These are phyloP conservation scores for Cystobasidium sp. DNA, from an alignment of 1,284 basidiomycete species.

Conservation along the genomic window DNA sequence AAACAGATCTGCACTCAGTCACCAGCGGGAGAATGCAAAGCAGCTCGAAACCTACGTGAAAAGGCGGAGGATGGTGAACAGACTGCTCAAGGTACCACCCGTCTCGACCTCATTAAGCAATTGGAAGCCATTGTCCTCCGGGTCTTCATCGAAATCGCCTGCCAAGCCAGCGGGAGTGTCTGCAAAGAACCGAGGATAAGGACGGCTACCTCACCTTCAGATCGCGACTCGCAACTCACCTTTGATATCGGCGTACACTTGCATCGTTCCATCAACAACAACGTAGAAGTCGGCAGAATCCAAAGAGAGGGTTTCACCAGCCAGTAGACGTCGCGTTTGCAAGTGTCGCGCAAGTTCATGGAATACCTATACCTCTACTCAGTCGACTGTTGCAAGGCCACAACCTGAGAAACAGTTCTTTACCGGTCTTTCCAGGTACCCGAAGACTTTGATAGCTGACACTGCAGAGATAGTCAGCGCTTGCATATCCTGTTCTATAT, in stretches of 20 bases:
- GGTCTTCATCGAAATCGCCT: slow-evolving; percentile 71
- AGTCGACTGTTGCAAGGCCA: no score
- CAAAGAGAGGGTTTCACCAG: slow-evolving; percentile 85
- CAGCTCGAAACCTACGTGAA: slow-evolving; percentile 66
- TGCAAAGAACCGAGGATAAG: slow-evolving; percentile 52
- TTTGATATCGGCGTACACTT: slow-evolving; percentile 69
- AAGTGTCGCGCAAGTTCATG: slow-evolving; percentile 91
- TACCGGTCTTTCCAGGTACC: slow-evolving; percentile 91
- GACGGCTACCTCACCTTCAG: slow-evolving; percentile 58
- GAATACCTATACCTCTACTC: slow-evolving; percentile 67
- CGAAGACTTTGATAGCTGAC: slow-evolving; percentile 90
- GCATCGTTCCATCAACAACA: slow-evolving; percentile 82
- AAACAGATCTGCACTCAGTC: background rate
- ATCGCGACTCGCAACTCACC: background rate
- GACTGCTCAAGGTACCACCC: slow-evolving; percentile 91
- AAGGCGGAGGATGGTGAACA: slow-evolving; percentile 92
- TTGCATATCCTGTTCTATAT: background rate
- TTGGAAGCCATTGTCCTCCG: slow-evolving; percentile 89
- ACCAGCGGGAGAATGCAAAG: background rate
- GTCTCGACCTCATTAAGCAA: slow-evolving; percentile 90
- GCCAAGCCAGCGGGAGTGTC: slow-evolving; percentile 45
- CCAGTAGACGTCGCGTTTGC: slow-evolving; percentile 86
- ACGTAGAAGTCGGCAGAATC: slow-evolving; percentile 92
- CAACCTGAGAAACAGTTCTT: background rate
- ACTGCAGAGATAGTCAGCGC: slow-evolving; percentile 56